Percentiles rank a stretch among this genome's conserved stretches.
Conservation (phyloP, 768 basidiomycete genomes). For the Suillus decipiens region DNA sequence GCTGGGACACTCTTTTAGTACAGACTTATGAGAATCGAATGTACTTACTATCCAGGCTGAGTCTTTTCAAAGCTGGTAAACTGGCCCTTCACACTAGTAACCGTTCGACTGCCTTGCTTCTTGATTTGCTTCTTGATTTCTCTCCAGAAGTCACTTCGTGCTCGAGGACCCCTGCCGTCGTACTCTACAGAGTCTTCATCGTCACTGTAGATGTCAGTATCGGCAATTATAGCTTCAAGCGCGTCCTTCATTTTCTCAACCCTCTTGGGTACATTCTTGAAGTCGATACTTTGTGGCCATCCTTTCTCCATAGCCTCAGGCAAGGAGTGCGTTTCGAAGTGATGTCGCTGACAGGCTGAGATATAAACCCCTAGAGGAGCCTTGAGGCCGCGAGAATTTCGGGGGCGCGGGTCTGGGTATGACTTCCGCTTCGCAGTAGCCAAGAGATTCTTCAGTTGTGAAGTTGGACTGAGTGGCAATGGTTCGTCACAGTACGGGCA, state of each 20-base stretch:
- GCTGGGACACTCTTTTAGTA: conserved; percentile 40
- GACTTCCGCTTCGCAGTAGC: conserved; percentile 55
- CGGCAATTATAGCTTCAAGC: conserved; percentile 54
- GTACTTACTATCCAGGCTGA: conserved; percentile 87
- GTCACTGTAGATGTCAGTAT: conserved; percentile 35
- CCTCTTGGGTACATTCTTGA: conserved; percentile 52
- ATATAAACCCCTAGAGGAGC: conserved; percentile 56
- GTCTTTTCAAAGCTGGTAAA: conserved; percentile 79
- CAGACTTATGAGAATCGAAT: conserved; percentile 3
- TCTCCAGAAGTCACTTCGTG: conserved; percentile 64
- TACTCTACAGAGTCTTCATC: conserved; percentile 17
- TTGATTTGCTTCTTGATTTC: conserved; percentile 65
- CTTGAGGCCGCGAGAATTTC: conserved; percentile 66
- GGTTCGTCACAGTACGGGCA: conserved; percentile 83
- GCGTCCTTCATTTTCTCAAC: conserved; percentile 50
- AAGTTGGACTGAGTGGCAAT: conserved; percentile 64
- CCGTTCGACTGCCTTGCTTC: conserved; percentile 63
- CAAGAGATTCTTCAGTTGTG: conserved; percentile 56
- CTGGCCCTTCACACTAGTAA: conserved; percentile 70
- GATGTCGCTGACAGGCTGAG: conserved; percentile 74
- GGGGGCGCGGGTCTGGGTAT: conserved; percentile 58
- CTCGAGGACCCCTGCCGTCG: conserved; percentile 30
- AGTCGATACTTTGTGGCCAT: conserved; percentile 79
- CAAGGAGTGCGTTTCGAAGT: conserved; percentile 71
- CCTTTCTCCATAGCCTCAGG: conserved; percentile 70